Conservation (phyloP, 768 basidiomycete genomes). For the Russula foetens region DNA sequence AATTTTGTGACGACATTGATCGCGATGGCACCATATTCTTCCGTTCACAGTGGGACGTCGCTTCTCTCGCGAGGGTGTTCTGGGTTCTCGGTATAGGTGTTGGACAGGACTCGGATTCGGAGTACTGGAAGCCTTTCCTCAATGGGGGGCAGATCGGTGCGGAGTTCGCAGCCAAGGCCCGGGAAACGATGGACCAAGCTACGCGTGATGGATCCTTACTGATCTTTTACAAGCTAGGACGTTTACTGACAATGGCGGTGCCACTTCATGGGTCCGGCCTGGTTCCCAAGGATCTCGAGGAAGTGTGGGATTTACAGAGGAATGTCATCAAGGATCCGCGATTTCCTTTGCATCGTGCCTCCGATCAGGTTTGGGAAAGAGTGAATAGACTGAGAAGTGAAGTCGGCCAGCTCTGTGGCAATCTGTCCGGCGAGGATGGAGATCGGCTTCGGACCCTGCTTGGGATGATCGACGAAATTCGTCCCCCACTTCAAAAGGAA, state of each 20-base stretch:
- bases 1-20: background rate
- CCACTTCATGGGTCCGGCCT: background rate
- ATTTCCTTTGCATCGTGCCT: background rate
- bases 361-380: background rate
- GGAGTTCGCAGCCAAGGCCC: background rate
- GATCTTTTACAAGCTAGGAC: constrained; percentile 4
- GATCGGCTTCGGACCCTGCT: too few relatives aligned
- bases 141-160: background rate
- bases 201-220: constrained; percentile 1
- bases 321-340: background rate
- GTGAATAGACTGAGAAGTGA: background rate
- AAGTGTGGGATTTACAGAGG: background rate
- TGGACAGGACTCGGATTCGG: background rate
- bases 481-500: too few relatives aligned
- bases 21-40: background rate
- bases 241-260: background rate
- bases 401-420: background rate
- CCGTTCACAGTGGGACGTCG: constrained; percentile 7
- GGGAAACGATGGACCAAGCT: background rate
- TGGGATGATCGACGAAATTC: too few relatives aligned
- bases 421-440: background rate
- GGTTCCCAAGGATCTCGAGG: background rate
- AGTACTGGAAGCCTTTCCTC: background rate
- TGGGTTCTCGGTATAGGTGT: background rate
- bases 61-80: background rate